Base-by-base conservation (phyloP, 768 basidiomycete species). In the Leucogyrophana mollusca region DNA sequence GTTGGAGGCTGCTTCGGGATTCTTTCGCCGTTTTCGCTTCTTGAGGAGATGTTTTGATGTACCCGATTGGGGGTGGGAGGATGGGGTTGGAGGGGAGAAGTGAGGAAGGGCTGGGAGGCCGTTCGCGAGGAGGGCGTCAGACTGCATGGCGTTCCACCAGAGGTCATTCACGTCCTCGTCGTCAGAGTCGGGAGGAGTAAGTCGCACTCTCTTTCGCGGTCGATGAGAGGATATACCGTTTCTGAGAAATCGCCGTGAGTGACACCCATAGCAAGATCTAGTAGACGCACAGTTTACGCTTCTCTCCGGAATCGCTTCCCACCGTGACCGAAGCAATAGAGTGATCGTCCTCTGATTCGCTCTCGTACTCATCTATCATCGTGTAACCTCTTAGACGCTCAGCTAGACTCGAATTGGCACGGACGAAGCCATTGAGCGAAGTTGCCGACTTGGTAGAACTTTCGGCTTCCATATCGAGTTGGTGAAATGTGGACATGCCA, bases 101-200 rank as follows among this genome's bases (percentile, higher is more conserved):
- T 64, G 72, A 14, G 68, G 77, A 30, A 81, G 76, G 14, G 62
- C 61, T 3, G 85, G 87, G 20, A 90, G 67, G 9, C 84, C 87
- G 48, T 83, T 85, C 20, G 73, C 76, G 21, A 87, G 62, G 17
- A 89, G 69, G 2, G 71, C 57, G 54, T 85, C 80, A 2, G 78
- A 80, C 53, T 80, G 79, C 30, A 82, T 73, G 3, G 83, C 84
- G 22, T 77, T 72, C 89, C 89, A 91, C 90, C 90, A 92, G 5
- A 84, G 62, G 30, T 82, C 77, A 5, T 73, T 69, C 3, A 71
- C 55, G 34, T 78, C 77, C 65, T 64, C 51, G 57, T 71, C 34
- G 56, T 71, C 27, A 60, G 68, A 61, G 60, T 71, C 53, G 52
- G 73, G 61, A 11, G 73, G 66, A 1, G 65, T 70, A 18, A 75